These are phyloP conservation scores for Diaporthe sp. DNA, from an alignment of 2,329 filamentous ascomycete species.

Conservation along the genomic window DNA sequence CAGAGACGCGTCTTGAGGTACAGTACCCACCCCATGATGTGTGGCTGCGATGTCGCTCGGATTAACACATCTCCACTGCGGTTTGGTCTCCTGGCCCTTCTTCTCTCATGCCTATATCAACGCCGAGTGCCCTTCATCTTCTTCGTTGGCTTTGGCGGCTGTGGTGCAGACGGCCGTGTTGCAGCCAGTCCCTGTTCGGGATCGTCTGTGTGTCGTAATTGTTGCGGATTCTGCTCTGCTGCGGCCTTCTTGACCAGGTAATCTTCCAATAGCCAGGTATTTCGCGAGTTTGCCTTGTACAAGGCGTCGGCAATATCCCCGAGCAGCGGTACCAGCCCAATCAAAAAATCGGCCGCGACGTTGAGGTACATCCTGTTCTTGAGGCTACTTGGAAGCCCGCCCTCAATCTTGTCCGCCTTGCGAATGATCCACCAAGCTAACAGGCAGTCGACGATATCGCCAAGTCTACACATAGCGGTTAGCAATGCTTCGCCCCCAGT, in stretches of 20 bases:
- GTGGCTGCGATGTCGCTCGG: slow-evolving; percentile 30
- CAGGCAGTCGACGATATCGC: slow-evolving; percentile 80
- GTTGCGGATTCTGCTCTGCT: slow-evolving; percentile 54
- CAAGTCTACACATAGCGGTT: slow-evolving; percentile 65
- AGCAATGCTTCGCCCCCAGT: slow-evolving; percentile 34
- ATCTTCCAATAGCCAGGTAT: slow-evolving; percentile 78
- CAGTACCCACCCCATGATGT: slow-evolving; percentile 7
- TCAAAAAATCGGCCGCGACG: slow-evolving; percentile 78
- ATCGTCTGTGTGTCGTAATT: slow-evolving; percentile 7
- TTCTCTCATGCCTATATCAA: neutral
- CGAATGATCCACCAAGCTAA: slow-evolving; percentile 80
- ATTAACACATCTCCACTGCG: neutral
- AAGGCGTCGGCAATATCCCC: slow-evolving; percentile 82
- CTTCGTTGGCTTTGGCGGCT: neutral
- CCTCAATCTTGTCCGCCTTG: slow-evolving; percentile 81
- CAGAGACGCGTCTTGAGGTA: slow-evolving; percentile 7
- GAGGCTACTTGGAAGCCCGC: slow-evolving; percentile 76
- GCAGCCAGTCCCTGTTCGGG: neutral
- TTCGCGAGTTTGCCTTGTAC: slow-evolving; percentile 83
- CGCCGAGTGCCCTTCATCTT: neutral
- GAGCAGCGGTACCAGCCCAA: slow-evolving; percentile 81
- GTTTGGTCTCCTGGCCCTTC: neutral
- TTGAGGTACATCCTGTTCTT: slow-evolving; percentile 84
- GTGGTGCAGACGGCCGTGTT: neutral
- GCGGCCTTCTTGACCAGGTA: slow-evolving; percentile 78